Evolutionary conservation across 2,329 filamentous ascomycete genomes (phyloP), one percentile per base, ranked within the genome.

Genomic region (Monosporascus sp.): DNA sequence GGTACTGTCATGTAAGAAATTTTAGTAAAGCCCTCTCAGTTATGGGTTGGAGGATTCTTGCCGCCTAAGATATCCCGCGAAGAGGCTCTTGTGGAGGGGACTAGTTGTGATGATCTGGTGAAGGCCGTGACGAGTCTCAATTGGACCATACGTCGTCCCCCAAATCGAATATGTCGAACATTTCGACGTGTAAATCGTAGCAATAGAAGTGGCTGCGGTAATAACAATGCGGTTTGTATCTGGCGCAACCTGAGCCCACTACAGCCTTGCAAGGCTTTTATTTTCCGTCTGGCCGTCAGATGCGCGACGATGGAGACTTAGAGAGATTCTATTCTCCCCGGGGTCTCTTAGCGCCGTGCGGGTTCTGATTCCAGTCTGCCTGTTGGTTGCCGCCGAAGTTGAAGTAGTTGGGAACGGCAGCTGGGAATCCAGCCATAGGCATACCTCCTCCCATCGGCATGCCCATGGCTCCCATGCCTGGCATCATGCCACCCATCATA

Each of bases 361-460:
- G 66, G 45, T 69, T 69, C 55, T 69, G 65, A 20, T 50, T 55
- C 66, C 66, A 69, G 18, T 69, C 66, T 27, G 60, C 62, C 55
- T 61, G 64, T 54, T 68, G 66, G 54, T 64, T 65, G 54, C 56
- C 60, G 54, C 58, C 61, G 53, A 69, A 69, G 57, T 68, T 68
- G 58, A 69, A 69, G 47, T 63, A 46, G 42, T 46, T 46, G 42
- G 65, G 15, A 57, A 51, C 25, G 62, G 65, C 52, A 62, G 61
- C 48, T 65, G 66, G 53, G 67, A 68, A 48, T 61, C 62, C 62
- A 63, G 63, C 39, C 31, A 34, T 44, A 17, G 51, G 48, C 51
- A 53, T 55, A 34, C 51, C 51, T 11, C 54, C 51, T 15, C 51
- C 51, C 63, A 68, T 67, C 2, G 65, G 64, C 62, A 67, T 65